Conservation (phyloP, 2,329 filamentous ascomycete species). For the Xylaria sp. region DNA sequence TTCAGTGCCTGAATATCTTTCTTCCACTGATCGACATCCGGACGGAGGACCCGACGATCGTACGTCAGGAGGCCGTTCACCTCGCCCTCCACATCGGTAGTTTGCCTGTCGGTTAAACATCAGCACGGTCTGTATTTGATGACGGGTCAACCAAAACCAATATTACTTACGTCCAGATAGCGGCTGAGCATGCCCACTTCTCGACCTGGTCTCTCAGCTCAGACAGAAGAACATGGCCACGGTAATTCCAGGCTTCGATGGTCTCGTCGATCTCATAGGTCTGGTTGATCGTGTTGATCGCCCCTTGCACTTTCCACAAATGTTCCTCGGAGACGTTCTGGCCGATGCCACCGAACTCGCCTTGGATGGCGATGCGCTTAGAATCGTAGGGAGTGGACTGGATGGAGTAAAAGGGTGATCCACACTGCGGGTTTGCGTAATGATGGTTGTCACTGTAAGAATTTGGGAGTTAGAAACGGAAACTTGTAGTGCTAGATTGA, state of each 20-base stretch:
- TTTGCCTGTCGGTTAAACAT: slow-evolving; percentile 53
- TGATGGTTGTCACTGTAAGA: slow-evolving; percentile 78
- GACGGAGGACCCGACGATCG: slow-evolving; percentile 65
- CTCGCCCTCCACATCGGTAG: slow-evolving; percentile 75
- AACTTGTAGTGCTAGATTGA: no score
- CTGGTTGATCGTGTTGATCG: slow-evolving; percentile 65
- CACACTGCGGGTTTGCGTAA: slow-evolving; percentile 74
- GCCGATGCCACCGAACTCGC: slow-evolving; percentile 74
- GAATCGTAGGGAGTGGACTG: slow-evolving; percentile 61
- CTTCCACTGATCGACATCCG: slow-evolving; percentile 63
- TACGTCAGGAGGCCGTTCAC: slow-evolving; percentile 75
- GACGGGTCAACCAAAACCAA: background rate
- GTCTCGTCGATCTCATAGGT: slow-evolving; percentile 70
- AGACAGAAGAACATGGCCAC: slow-evolving; percentile 62
- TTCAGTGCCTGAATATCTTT: slow-evolving; percentile 65
- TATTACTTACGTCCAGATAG: slow-evolving; percentile 62
- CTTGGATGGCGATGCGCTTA: slow-evolving; percentile 68
- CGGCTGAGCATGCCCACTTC: slow-evolving; percentile 67
- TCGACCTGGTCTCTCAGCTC: slow-evolving; percentile 68
- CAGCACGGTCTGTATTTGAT: background rate
- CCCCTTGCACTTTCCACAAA: slow-evolving; percentile 67
- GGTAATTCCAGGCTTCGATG: slow-evolving; percentile 69
- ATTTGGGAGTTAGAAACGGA: no score
- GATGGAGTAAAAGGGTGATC: slow-evolving; percentile 69
- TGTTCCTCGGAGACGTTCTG: slow-evolving; percentile 67